Conservation (phyloP, 805 yeast genomes). For the Priceomyces melissophilus region DNA sequence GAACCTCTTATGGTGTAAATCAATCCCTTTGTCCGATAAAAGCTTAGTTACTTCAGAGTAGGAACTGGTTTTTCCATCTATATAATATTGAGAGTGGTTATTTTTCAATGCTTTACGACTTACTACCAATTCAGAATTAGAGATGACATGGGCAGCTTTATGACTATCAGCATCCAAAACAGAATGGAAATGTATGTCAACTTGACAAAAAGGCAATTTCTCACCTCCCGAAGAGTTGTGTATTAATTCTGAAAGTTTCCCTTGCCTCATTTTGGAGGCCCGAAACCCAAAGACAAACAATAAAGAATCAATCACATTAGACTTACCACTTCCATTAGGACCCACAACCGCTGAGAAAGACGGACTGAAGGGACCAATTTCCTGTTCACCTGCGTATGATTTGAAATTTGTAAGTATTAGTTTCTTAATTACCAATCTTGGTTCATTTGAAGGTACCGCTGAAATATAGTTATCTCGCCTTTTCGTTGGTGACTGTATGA, state of each 20-base stretch:
- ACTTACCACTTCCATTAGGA: slow-evolving; percentile 97
- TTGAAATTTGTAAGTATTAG: slow-evolving; percentile 82
- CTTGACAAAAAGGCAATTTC: slow-evolving; percentile 72
- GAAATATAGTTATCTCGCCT: slow-evolving; percentile 15
- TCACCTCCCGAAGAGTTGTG: slow-evolving; percentile 75
- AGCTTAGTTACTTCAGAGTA: slow-evolving; percentile 77
- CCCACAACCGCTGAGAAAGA: slow-evolving; percentile 98
- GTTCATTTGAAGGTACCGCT: slow-evolving; percentile 23
- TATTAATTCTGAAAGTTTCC: slow-evolving; percentile 85
- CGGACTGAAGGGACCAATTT: slow-evolving; percentile 90
- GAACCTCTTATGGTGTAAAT: slow-evolving; percentile 90
- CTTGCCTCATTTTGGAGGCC: slow-evolving; percentile 95
- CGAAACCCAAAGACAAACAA: slow-evolving; percentile 96
- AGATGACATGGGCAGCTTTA: slow-evolving; percentile 28
- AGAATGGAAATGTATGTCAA: slow-evolving; percentile 82
- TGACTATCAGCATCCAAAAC: slow-evolving; percentile 56
- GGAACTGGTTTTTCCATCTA: slow-evolving; percentile 65
- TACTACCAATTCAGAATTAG: slow-evolving; percentile 61
- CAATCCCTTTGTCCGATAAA: slow-evolving; percentile 80
- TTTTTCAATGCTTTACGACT: slow-evolving; percentile 77
- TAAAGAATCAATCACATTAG: slow-evolving; percentile 95
- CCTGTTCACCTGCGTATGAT: slow-evolving; percentile 91
- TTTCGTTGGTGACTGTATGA: slow-evolving; percentile 27
- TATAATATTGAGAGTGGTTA: slow-evolving; percentile 73
- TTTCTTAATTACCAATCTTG: slow-evolving; percentile 71